These are phyloP conservation scores for Aspergillus proliferans DNA, from an alignment of 2,329 filamentous ascomycete genomes.

Conservation along the genomic window DNA sequence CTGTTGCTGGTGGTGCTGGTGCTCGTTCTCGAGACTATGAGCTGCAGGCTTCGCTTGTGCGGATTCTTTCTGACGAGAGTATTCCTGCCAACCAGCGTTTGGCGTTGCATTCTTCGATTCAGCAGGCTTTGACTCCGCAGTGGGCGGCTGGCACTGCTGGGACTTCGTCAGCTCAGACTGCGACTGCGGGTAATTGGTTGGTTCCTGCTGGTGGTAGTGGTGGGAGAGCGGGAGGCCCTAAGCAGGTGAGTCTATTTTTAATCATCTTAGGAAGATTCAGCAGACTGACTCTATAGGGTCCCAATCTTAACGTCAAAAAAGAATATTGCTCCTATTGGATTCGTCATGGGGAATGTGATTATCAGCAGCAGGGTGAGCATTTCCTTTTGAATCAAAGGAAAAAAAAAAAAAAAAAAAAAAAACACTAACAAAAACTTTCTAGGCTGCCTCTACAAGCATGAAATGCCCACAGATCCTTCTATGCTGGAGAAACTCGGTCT, in stretches of 20 bases:
- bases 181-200: background rate
- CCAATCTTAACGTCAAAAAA: constrained; percentile 47
- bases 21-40: constrained; percentile 11
- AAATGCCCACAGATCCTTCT: constrained; percentile 67
- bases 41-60: constrained; percentile 15
- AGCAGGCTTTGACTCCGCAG: constrained; percentile 14
- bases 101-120: constrained; percentile 15
- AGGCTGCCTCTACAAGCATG: constrained; percentile 80
- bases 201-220: constrained; percentile 2
- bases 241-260: constrained; percentile 14
- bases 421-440: background rate
- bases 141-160: constrained; percentile 9
- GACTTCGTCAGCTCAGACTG: constrained; percentile 5
- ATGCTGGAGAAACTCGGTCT: constrained; percentile 67
- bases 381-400: background rate
- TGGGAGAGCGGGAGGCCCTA: constrained; percentile 9
- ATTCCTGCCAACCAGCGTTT: constrained; percentile 14
- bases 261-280: background rate
- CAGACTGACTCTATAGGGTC: constrained; percentile 7
- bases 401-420: background rate
- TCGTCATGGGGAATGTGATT: constrained; percentile 76
- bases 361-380: constrained; percentile 61
- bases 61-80: constrained; percentile 16
- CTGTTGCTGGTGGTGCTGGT: constrained; percentile 1
- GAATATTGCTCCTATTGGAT: constrained; percentile 88